A percentile compares a stretch with the other conserved stretches of the same genome.
phyloP scores from a whole-genome alignment of 2,329 filamentous ascomycete species.

The Phaeosphaeriaceae sp. region DNA sequence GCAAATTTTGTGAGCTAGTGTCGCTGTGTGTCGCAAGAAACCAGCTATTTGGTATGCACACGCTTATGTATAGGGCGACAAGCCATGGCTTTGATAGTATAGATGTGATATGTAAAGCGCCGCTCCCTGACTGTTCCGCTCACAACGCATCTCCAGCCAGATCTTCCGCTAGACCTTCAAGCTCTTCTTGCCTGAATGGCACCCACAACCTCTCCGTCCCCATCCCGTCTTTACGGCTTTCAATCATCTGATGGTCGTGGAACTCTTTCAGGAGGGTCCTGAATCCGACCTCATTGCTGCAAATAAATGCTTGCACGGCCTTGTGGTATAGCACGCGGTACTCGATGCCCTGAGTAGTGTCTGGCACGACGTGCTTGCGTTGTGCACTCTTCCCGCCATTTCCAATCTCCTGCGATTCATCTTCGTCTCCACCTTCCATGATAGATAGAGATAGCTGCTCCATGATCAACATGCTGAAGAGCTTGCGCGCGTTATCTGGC shows the following conservation, averaged over 20 bases:
- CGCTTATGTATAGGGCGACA: too few relatives aligned
- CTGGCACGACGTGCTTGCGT: conserved; percentile 32
- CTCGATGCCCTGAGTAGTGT: conserved; percentile 71
- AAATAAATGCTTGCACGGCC: conserved; percentile 95
- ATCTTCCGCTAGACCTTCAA: conserved; percentile 90
- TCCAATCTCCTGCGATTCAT: conserved; percentile 20
- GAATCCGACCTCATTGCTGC: conserved; percentile 95
- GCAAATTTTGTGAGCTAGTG: too few relatives aligned
- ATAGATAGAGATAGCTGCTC: conserved; percentile 76
- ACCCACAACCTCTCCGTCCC: conserved; percentile 87
- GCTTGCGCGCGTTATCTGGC: conserved; percentile 86
- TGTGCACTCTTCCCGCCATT: conserved; percentile 34
- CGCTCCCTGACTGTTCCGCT: background rate
- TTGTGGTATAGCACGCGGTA: conserved; percentile 94
- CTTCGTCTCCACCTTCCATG: conserved; percentile 53
- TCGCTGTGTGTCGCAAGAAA: too few relatives aligned
- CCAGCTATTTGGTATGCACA: background rate
- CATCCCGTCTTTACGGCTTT: conserved; percentile 81
- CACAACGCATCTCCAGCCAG: conserved; percentile 48
- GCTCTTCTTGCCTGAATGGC: conserved; percentile 85
- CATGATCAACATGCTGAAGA: conserved; percentile 84
- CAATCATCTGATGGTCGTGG: conserved; percentile 97
- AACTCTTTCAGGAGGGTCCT: conserved; percentile 95
- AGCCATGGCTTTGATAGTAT: too few relatives aligned
- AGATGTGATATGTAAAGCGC: background rate